Conservation (phyloP, 1,139 yeast genomes). For the Suhomyces kunorum region DNA sequence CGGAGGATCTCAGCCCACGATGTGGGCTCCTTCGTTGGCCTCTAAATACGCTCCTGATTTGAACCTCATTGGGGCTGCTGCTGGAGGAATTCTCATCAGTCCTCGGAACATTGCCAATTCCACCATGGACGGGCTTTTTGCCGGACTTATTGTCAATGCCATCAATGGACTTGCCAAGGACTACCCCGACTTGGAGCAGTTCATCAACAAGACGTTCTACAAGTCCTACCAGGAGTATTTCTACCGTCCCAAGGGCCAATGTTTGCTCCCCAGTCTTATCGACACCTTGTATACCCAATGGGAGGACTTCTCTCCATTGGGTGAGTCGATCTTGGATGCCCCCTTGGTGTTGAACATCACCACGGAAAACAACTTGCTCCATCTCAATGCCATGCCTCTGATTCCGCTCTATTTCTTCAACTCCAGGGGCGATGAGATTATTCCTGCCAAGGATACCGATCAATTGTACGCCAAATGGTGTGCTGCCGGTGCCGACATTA, state of each 20-base stretch:
- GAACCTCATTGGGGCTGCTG: conserved; percentile 31
- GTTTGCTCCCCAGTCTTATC: conserved; percentile 1
- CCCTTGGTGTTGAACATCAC: conserved; percentile 5
- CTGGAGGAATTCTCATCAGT: conserved; percentile 36
- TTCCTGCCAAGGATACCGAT: conserved; percentile 19
- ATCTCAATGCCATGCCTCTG: conserved; percentile 22
- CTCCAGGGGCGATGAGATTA: conserved; percentile 29
- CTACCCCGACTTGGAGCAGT: conserved; percentile 23
- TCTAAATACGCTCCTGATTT: conserved; percentile 37
- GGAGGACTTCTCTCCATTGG: conserved; percentile 2
- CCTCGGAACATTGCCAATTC: conserved; percentile 22
- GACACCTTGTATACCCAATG: neutral
- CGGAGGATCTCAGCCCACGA: conserved; percentile 38
- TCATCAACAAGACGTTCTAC: conserved; percentile 5
- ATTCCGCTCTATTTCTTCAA: conserved; percentile 40
- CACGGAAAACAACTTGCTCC: conserved; percentile 4
- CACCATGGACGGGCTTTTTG: conserved; percentile 26
- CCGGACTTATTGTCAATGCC: conserved; percentile 31
- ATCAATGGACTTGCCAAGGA: conserved; percentile 30
- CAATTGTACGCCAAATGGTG: conserved; percentile 20
- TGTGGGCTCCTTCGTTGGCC: conserved; percentile 41
- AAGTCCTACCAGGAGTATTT: neutral
- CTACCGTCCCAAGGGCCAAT: neutral
- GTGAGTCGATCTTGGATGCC: neutral
- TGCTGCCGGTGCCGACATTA: conserved; percentile 17